Evolutionary conservation across 1,139 yeast species (phyloP), one percentile per base, ranked within the genome.

Genomic region (Wickerhamomyces sp.): DNA sequence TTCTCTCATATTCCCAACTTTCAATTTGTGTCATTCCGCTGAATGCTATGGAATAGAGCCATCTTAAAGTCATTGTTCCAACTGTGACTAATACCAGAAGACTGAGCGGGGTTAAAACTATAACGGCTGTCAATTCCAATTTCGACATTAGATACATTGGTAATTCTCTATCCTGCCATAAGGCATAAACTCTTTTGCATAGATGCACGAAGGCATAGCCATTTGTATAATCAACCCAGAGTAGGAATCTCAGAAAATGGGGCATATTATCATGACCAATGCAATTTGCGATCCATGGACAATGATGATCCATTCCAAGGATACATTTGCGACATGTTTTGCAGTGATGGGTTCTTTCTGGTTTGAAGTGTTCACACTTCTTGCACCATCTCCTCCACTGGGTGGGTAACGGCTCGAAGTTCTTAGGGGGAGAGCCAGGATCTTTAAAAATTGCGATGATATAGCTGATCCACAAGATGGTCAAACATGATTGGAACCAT

Each of bases 11-110:
- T 58, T 93, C 98, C 99, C 99, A 93, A 3, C 76, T 71, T 64
- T 93, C 99, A 47, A 93, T 91, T 62, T 89, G 95, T 3, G 98
- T 82, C 76, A 79, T 84, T n/a, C 97, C 96, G 36, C 71, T 69
- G 44, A 78, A 60, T 3, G 76, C 56, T 53, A 79, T 69, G 57
- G 83, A 80, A 44, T 71, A 63, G 4, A 84, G 34, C 48, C 91
- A 84, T 50, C 96, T 73, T 3, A 82, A 47, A 29, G 81, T 69
- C 46, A 93, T 70, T 6, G 86, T 57, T 0, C 72, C 60, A 4
- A 91, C 76, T 0, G 90, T 71, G 27, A 80, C 58, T 31, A 76
- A 63, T 2, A 90, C 82, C 56, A 90, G 76, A 2, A 75, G 56
- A 45, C 81, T 76, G 14, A 83, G 45, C 0, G 91, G 81, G 0